These are phyloP conservation scores for Talaromyces thailandensis DNA, from an alignment of 495 filamentous ascomycete species.

Conservation along the genomic window DNA sequence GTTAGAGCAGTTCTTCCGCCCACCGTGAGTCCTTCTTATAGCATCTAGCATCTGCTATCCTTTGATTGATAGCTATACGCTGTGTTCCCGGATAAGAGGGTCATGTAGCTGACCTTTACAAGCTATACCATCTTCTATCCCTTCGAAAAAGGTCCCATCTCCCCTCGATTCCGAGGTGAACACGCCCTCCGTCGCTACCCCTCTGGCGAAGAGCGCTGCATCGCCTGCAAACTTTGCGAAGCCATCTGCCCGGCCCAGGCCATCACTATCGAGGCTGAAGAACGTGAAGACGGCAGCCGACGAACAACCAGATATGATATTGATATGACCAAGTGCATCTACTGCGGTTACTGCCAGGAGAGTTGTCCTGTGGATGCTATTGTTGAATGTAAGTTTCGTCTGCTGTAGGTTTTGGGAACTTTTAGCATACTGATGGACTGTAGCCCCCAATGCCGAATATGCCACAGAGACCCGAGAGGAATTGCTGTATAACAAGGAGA, in stretches of 20 bases:
- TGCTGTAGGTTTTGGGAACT: too few species aligned
- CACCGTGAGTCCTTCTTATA: slow-evolving; percentile 61
- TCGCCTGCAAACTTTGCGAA: slow-evolving; percentile 98
- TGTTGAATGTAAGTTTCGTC: slow-evolving; percentile 66
- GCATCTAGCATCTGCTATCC: background rate
- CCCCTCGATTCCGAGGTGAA: slow-evolving; percentile 93
- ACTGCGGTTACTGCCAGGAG: slow-evolving; percentile 99
- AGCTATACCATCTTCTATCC: slow-evolving; percentile 98
- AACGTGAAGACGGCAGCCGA: slow-evolving; percentile 89
- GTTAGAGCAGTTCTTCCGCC: slow-evolving; percentile 95
- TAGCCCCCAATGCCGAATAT: slow-evolving; percentile 91
- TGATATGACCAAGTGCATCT: slow-evolving; percentile 99
- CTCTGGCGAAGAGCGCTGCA: slow-evolving; percentile 95
- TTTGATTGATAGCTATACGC: background rate
- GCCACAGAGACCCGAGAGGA: slow-evolving; percentile 96
- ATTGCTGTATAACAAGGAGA: slow-evolving; percentile 97
- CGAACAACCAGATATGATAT: slow-evolving; percentile 97
- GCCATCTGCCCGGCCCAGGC: slow-evolving; percentile 94
- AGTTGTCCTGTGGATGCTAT: slow-evolving; percentile 98
- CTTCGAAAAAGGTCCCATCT: slow-evolving; percentile 98
- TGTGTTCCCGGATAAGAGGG: background rate
- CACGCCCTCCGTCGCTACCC: slow-evolving; percentile 93
- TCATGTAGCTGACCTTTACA: slow-evolving; percentile 6
- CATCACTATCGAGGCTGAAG: slow-evolving; percentile 97
- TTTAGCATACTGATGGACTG: too few species aligned